Evolutionary conservation across 345 rosid genomes (phyloP).

Genomic region (Gossypium anomalum): DNA sequence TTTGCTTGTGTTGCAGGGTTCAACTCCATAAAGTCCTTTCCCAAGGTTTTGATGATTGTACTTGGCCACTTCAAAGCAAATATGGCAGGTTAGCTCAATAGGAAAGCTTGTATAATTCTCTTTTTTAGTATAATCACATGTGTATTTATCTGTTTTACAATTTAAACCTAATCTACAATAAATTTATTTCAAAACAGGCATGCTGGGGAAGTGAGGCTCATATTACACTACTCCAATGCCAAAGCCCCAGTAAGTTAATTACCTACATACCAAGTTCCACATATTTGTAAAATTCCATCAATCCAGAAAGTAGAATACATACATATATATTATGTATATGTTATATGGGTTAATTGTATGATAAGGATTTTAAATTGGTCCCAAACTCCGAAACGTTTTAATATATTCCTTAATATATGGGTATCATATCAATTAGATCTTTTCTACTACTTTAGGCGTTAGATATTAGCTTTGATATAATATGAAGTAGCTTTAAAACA

Average conservation of each 20-base stretch:
- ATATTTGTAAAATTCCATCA: background rate
- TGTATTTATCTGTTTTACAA: too few relatives aligned
- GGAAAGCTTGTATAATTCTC: background rate
- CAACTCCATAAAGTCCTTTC: conserved; percentile 46
- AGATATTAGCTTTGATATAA: too few relatives aligned
- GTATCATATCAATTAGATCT: too few relatives aligned
- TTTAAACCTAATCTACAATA: background rate
- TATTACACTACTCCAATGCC: conserved; percentile 35
- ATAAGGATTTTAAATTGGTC: too few relatives aligned
- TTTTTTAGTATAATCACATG: background rate
- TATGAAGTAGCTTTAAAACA: too few relatives aligned
- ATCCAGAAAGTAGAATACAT: background rate
- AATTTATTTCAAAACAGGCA: conserved; percentile 24
- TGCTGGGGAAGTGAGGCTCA: conserved; percentile 43
- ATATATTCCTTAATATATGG: too few relatives aligned
- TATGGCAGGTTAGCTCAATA: conserved; percentile 30
- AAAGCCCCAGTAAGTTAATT: conserved; percentile 17
- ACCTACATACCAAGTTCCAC: background rate
- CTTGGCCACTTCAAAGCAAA: conserved; percentile 37
- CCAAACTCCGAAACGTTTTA: too few relatives aligned
- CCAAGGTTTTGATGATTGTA: conserved; percentile 41
- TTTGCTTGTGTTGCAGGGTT: conserved; percentile 22
- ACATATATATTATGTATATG: background rate
- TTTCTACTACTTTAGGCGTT: too few relatives aligned
- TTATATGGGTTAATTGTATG: too few relatives aligned